Evolutionary conservation across 352 stramenopile species (phyloP).

Genomic region (Globisporangium alternatum): DNA sequence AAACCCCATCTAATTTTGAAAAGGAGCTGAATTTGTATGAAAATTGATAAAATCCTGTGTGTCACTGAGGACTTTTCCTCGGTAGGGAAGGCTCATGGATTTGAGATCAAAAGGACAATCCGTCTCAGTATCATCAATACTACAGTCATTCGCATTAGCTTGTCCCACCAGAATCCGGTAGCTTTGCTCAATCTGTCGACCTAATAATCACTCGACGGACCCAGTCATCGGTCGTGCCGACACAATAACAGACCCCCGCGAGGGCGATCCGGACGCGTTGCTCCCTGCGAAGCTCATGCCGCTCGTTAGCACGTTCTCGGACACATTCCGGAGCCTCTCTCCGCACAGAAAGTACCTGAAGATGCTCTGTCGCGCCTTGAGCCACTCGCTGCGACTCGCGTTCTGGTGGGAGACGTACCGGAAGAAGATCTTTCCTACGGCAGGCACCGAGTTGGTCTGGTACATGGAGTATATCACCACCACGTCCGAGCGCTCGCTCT

Average conservation of each 20-base stretch:
- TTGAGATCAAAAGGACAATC: too few species aligned
- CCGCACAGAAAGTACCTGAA: conserved; percentile 55
- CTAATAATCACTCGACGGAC: background rate
- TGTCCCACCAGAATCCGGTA: too few species aligned
- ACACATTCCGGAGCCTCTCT: conserved; percentile 33
- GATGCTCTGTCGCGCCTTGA: conserved; percentile 39
- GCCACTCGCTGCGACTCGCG: conserved; percentile 36
- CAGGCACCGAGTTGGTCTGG: conserved; percentile 60
- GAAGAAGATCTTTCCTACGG: conserved; percentile 52
- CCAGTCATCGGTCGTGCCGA: background rate
- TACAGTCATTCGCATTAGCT: too few species aligned
- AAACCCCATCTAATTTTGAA: too few species aligned
- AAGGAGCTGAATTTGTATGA: too few species aligned
- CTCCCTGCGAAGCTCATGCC: background rate
- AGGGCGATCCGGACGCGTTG: background rate
- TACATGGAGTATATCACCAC: conserved; percentile 80
- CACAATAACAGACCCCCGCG: background rate
- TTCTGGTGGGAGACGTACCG: conserved; percentile 55
- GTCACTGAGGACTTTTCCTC: too few species aligned
- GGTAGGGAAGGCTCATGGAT: too few species aligned
- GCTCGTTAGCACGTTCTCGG: conserved; percentile 10
- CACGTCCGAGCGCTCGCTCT: conserved; percentile 56
- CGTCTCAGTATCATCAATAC: too few species aligned
- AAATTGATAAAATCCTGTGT: too few species aligned
- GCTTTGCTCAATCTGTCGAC: background rate